Base-by-base conservation (phyloP, 257 asterid genomes). In the Thymus quinquecostatus region DNA sequence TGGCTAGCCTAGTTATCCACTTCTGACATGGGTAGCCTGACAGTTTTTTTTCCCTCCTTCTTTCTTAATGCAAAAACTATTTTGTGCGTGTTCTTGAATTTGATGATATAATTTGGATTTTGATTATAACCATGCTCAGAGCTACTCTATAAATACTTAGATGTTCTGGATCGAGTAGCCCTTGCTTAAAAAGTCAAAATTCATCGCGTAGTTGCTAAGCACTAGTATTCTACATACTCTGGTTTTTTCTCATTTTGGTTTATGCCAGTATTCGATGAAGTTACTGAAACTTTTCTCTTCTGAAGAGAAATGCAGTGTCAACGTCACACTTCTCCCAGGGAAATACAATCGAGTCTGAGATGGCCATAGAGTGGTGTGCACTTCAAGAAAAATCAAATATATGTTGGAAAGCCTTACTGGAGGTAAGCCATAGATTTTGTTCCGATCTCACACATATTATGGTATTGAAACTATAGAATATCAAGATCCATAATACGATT, bases 261-360 rank as follows among this genome's bases (percentile, higher is more conserved):
- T 34, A 10, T 47, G 60, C 40, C 36, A 50, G 54, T 71, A 30
- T 47, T 66, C 43, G 2, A 44, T 49, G 28, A 63, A 64, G 70
- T 58, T 64, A 36, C 59, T 11, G 43, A 55, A 10, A 45, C 13
- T 44, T 12, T 64, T 48, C 64, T 61, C 5, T 53, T 81, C 40
- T 66, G 61, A 69, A 86, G 91, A 78, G 77, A 71, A 74, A 77
- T 50, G 85, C 88, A 45, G 84, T 86, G 73, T 74, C 91, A 53
- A 83, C 91, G 3, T 81, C 91, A 33, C 91, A 86, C 70, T 72
- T 50, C 69, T 78, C 88, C 45, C 91, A 86, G 82, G 38, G 71
- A 6, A 86, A 86, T 64, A 83, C 88, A 2, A 47, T 86, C 1
- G 88, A 86, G 75, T 70, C 70, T 78, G 86, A 64, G 43, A 48